Conservation (phyloP, 148 eudicot genomes). For the Camellia japonica region DNA sequence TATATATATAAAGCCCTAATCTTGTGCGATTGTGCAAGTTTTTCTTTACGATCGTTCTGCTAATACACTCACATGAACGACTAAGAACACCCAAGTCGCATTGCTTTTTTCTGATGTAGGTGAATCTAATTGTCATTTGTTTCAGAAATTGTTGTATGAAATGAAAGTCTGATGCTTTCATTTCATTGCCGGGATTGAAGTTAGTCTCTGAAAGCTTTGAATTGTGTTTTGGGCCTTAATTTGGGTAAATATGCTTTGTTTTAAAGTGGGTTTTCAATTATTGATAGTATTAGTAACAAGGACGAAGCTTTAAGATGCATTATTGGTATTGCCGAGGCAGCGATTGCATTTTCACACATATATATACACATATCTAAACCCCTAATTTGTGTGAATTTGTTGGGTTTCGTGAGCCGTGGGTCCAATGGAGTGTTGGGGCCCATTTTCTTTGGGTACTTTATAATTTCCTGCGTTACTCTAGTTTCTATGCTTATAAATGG, state of each 20-base stretch:
- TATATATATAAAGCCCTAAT: neutral
- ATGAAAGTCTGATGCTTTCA: neutral
- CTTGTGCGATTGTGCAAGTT: neutral
- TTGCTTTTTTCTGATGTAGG: neutral
- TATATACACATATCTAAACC: too few relatives aligned
- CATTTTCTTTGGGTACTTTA: too few relatives aligned
- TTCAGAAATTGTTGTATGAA: neutral
- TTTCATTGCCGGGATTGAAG: neutral
- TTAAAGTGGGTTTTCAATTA: slow-evolving; percentile 22
- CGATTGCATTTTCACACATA: slow-evolving; percentile 40
- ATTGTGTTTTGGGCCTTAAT: slow-evolving; percentile 16
- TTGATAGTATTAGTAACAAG: slow-evolving; percentile 70
- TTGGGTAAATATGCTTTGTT: slow-evolving; percentile 14
- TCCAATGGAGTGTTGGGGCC: too few relatives aligned
- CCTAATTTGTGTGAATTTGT: too few relatives aligned
- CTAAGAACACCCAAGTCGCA: neutral
- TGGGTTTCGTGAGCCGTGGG: too few relatives aligned
- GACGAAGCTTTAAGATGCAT: slow-evolving; percentile 82
- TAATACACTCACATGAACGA: neutral
- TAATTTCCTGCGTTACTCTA: too few relatives aligned
- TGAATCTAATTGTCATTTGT: neutral
- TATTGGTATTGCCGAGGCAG: slow-evolving; percentile 67
- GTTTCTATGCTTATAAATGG: too few relatives aligned
- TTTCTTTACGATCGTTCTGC: neutral
- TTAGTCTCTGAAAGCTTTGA: neutral